phyloP scores from a whole-genome alignment of 2,329 filamentous ascomycete genomes.

The Cercospora janseana region DNA sequence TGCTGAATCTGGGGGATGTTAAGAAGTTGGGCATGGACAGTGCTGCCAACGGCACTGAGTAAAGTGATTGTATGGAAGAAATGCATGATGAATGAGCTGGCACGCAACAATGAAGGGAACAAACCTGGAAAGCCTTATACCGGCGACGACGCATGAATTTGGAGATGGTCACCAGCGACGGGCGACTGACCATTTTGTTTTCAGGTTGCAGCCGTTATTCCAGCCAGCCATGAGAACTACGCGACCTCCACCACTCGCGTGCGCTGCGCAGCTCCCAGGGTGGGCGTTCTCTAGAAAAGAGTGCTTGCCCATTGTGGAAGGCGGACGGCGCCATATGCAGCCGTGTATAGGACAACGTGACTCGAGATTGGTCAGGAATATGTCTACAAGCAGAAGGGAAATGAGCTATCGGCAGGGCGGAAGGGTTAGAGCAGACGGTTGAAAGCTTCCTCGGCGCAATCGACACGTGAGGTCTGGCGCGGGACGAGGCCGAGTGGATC shows the following conservation, averaged over 20 bases:
- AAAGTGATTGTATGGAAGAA: slow-evolving; percentile 18
- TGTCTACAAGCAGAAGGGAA: slow-evolving; percentile 1
- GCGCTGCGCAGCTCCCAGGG: background rate
- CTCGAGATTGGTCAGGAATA: background rate
- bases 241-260: background rate
- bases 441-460: slow-evolving; percentile 4
- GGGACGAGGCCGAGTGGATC: slow-evolving; percentile 13
- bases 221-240: slow-evolving; percentile 6
- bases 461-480: slow-evolving; percentile 4
- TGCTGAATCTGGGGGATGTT: slow-evolving; percentile 6
- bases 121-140: slow-evolving; percentile 12
- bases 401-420: slow-evolving; percentile 5
- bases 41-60: slow-evolving; percentile 21
- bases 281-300: slow-evolving; percentile 1
- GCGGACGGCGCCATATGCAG: slow-evolving; percentile 2
- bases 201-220: slow-evolving; percentile 3
- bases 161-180: slow-evolving; percentile 4
- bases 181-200: slow-evolving; percentile 10
- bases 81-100: slow-evolving; percentile 17
- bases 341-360: background rate
- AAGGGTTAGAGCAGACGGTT: slow-evolving; percentile 3
- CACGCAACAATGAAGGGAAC: background rate
- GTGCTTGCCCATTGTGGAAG: slow-evolving; percentile 5
- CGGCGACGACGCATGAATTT: slow-evolving; percentile 6
- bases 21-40: slow-evolving; percentile 20